Evolutionary conservation across 2,329 filamentous ascomycete species (phyloP).

Genomic region (Phyllosticta citriasiana): DNA sequence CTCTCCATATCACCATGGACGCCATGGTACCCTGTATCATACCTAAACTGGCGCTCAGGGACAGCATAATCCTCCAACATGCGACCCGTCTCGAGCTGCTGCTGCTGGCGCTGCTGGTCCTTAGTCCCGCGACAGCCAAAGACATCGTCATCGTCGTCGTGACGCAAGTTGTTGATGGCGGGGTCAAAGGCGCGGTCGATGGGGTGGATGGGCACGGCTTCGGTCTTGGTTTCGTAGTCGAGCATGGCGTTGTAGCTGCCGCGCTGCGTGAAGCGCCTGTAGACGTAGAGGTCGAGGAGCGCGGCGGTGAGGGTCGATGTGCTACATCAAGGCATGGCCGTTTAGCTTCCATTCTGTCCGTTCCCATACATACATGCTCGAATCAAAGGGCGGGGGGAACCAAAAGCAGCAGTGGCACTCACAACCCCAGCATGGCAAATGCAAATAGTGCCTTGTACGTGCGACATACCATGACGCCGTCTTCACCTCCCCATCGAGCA

Average conservation of each 20-base stretch:
- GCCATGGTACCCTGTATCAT: conserved; percentile 31
- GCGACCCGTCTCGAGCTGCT: conserved; percentile 12
- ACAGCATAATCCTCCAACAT: conserved; percentile 29
- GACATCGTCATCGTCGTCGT: conserved; percentile 17
- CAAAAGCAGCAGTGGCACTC: conserved; percentile 13
- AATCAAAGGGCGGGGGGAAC: neutral
- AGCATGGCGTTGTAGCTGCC: conserved; percentile 42
- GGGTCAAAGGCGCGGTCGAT: conserved; percentile 7
- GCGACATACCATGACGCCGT: conserved; percentile 46
- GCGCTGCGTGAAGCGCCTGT: conserved; percentile 32
- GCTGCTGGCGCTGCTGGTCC: conserved; percentile 14
- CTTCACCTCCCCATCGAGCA: conserved; percentile 43
- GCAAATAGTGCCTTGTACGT: conserved; percentile 52
- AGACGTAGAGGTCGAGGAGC: conserved; percentile 42
- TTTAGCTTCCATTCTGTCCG: too few relatives aligned
- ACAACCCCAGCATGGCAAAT: conserved; percentile 42
- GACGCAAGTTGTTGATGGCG: conserved; percentile 8
- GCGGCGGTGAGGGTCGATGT: conserved; percentile 38
- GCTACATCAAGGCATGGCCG: conserved; percentile 13
- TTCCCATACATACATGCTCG: neutral
- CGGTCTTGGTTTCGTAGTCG: conserved; percentile 24
- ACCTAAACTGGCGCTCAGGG: conserved; percentile 33
- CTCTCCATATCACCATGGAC: conserved; percentile 11
- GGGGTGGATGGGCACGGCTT: conserved; percentile 13
- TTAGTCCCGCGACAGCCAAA: neutral